Evolutionary conservation across 352 stramenopile genomes (phyloP), one percentile per base, ranked within the genome.

Genomic region (Phytophthora pini): DNA sequence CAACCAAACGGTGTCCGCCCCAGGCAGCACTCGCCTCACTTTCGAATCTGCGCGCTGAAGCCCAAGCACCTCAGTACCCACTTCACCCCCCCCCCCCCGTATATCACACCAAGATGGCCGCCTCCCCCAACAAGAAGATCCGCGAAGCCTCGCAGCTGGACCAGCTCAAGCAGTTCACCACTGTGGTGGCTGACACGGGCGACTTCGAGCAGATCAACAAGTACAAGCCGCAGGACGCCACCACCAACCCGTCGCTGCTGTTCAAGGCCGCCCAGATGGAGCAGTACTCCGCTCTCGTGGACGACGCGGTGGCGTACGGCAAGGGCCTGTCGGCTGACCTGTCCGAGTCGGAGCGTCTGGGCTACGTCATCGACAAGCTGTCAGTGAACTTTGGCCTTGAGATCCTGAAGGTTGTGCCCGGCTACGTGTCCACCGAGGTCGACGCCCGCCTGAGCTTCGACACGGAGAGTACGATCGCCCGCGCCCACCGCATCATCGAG

Each of bases 371-470:
- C 63, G 98, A 99, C 85, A 98, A 98, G 77, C 78, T 99, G 52
- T 97, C 95, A 38, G 98, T 99, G 51, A 99, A 99, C 82, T 98
- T 99, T 62, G 98, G 98, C 47, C 70, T 96, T 22, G 92, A 99
- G 72, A 98, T 99, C 63, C 79, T 98, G 13, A 97, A 97, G 72
- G 84, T 99, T 60, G 97, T 99, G 29, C 92, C 96, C 17, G 98
- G 98, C 48, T 97, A 98, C 76, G 96, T 99, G 40, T 99, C 96
- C 36, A 99, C 98, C 4, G 98, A 99, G 85, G 98, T 99, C 3
- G 98, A 99, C 74, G 93, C 97, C 56, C 93, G 97, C 34, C 78
- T 99, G 41, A 98, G 90, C 72, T 99, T 98, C 66, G 96, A 99
- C 82, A 98, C 89, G 50, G 90, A 97, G 39, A 81, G 59, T 46